Base-by-base conservation (phyloP, 495 filamentous ascomycete genomes). In the Penicillium mononematosum region DNA sequence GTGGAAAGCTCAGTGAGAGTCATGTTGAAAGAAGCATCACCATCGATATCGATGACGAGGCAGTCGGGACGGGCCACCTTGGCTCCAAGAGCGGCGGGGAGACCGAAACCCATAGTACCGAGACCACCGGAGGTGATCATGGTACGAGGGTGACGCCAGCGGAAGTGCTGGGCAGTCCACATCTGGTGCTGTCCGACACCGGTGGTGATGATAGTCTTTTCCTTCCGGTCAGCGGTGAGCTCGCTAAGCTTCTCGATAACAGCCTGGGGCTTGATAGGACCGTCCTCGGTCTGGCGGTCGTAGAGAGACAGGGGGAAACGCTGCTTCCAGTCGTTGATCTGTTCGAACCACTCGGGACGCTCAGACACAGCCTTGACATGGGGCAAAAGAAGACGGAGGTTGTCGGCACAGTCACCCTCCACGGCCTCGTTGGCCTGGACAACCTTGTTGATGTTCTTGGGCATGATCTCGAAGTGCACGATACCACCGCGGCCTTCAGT, bases 111-210 rank as follows among this genome's bases (percentile, higher is more conserved):
- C 93, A 98, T 97, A 14, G 93, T 96, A 52, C 92, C 93, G 34
- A 96, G 83, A 62, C 92, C 91, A 70, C 92, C 92, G 2, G 91
- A 96, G 10, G 92, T 93, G 73, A 96, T 86, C 86, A 96, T 90
- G 58, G 89, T 88, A 47, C 92, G 84, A 25, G 93, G 91, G 62
- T 92, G 73, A 24, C 90, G 79, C 93, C 93, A 98, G 58, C 92
- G 86, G 81, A 88, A 97, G 74, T 96, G 90, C 73, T 96, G 92
- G 14, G 92, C 93, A 22, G 88, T 78, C 93, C 93, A 96, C 94
- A 98, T 96, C 75, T 98, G 93, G 73, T 98, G 93, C 70, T 97
- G 93, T 41, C 93, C 92, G 39, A 96, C 93, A 65, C 92, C 93
- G 3, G 93, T 97, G 11, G 91, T 74, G 68, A 98, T 94, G 69